Evolutionary conservation across 495 filamentous ascomycete genomes (phyloP).

Genomic region (Daldinia grandis): DNA sequence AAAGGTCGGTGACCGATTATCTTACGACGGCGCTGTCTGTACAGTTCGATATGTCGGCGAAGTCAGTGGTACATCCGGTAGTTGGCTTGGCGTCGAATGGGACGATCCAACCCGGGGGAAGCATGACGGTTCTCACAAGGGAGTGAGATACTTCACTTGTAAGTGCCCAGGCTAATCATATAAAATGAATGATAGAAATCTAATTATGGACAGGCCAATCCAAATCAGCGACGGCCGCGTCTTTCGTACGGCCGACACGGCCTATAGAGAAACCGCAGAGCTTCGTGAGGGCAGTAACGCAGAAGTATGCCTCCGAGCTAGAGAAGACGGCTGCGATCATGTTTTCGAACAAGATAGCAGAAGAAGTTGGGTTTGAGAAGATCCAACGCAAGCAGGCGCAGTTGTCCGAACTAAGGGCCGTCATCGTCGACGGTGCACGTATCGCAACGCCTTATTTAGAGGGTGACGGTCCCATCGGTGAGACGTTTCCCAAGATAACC

Average conservation of each 20-base stretch:
- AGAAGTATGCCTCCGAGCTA: slow-evolving; percentile 79
- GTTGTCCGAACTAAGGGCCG: slow-evolving; percentile 77
- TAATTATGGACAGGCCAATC: slow-evolving; percentile 63
- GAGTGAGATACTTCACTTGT: slow-evolving; percentile 87
- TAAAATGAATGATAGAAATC: not conserved
- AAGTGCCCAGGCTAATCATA: slow-evolving; percentile 32
- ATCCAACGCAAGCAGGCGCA: slow-evolving; percentile 80
- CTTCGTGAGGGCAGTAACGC: slow-evolving; percentile 80
- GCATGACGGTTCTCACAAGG: slow-evolving; percentile 84
- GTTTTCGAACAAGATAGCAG: slow-evolving; percentile 84
- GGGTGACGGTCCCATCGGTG: slow-evolving; percentile 50
- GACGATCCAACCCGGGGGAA: slow-evolving; percentile 86
- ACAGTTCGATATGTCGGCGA: slow-evolving; percentile 85
- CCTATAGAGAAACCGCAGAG: slow-evolving; percentile 69
- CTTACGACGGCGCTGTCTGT: slow-evolving; percentile 75
- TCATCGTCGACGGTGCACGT: slow-evolving; percentile 79
- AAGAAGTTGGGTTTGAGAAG: slow-evolving; percentile 97
- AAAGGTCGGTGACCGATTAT: slow-evolving; percentile 75
- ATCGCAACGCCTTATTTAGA: slow-evolving; percentile 57
- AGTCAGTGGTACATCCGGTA: slow-evolving; percentile 76
- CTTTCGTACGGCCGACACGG: slow-evolving; percentile 84
- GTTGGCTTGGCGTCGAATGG: slow-evolving; percentile 98
- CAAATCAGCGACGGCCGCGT: slow-evolving; percentile 73
- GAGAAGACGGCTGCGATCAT: slow-evolving; percentile 61
- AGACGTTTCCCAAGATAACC: slow-evolving; percentile 69